These are phyloP conservation scores for Yamadazyma atlantica DNA, from an alignment of 1,139 yeast species.

Conservation along the genomic window DNA sequence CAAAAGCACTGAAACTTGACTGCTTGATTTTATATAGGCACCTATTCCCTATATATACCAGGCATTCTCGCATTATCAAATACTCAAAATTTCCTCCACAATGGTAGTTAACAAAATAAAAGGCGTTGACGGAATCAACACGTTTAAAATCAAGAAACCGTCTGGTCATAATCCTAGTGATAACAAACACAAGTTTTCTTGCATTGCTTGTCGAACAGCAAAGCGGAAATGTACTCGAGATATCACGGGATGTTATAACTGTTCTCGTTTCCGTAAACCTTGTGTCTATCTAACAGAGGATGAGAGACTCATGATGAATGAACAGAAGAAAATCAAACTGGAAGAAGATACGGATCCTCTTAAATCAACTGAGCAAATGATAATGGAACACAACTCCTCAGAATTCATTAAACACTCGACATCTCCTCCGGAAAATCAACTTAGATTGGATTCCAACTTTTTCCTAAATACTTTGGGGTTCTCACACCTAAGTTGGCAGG, in stretches of 20 bases:
- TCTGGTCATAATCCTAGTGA: slow-evolving; percentile 2
- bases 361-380: slow-evolving; percentile 13
- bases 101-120: no score
- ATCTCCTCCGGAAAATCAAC: neutral
- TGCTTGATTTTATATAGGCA: no score
- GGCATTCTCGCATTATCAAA: no score
- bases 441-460: neutral
- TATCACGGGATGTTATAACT: slow-evolving; percentile 44
- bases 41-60: no score
- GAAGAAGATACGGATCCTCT: neutral
- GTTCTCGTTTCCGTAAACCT: slow-evolving; percentile 32
- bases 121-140: no score
- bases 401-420: slow-evolving; percentile 8
- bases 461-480: slow-evolving; percentile 7
- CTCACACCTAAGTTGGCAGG: slow-evolving; percentile 3
- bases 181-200: slow-evolving; percentile 7
- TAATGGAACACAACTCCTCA: slow-evolving; percentile 19
- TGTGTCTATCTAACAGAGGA: slow-evolving; percentile 41
- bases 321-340: neutral
- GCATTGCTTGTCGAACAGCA: slow-evolving; percentile 28
- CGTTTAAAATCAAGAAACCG: slow-evolving; percentile 6
- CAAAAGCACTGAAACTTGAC: no score
- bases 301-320: neutral
- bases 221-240: slow-evolving; percentile 52
- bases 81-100: no score